A percentile compares a stretch with the other conserved stretches of the same genome.
These are phyloP conservation scores for Mucor ambiguus DNA, from an alignment of 371 early-diverging fungal genomes.

Conservation along the genomic window DNA sequence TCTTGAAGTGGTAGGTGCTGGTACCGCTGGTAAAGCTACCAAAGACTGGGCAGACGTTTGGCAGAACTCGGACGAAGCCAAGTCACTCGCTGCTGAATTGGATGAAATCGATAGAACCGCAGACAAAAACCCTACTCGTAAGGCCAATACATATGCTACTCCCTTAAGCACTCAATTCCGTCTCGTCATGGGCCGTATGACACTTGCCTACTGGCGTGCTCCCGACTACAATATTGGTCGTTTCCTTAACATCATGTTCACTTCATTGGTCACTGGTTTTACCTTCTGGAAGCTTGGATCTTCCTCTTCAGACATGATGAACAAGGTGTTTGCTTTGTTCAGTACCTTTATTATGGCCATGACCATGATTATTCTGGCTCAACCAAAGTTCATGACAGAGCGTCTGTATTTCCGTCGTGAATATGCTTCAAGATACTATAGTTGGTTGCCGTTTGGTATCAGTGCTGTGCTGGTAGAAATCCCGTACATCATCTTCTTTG, in stretches of 20 bases:
- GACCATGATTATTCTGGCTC: slow-evolving; percentile 36
- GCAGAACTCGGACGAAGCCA: slow-evolving; percentile 35
- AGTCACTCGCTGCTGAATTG: slow-evolving; percentile 21
- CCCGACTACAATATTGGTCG: slow-evolving; percentile 62
- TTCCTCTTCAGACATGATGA: slow-evolving; percentile 58
- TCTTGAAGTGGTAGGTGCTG: slow-evolving; percentile 53
- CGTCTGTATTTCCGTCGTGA: slow-evolving; percentile 68
- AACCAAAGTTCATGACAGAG: slow-evolving; percentile 60
- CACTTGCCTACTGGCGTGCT: slow-evolving; percentile 57
- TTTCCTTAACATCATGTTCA: slow-evolving; percentile 40
- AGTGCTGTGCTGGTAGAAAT: slow-evolving; percentile 54
- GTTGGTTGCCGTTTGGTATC: slow-evolving; percentile 62
- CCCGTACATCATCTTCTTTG: slow-evolving; percentile 52
- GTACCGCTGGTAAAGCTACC: slow-evolving; percentile 40
- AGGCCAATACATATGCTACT: slow-evolving; percentile 29
- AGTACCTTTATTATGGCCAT: slow-evolving; percentile 59
- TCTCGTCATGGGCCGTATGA: slow-evolving; percentile 53
- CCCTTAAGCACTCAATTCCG: slow-evolving; percentile 34
- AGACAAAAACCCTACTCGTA: slow-evolving; percentile 18
- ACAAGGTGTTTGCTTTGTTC: slow-evolving; percentile 71
- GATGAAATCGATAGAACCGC: slow-evolving; percentile 15
- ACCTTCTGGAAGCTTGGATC: slow-evolving; percentile 59
- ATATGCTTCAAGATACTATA: slow-evolving; percentile 66
- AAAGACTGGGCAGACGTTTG: slow-evolving; percentile 61
- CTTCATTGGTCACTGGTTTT: slow-evolving; percentile 52